phyloP scores from a whole-genome alignment of 805 yeast genomes.

The Nakazawaea ernobii region DNA sequence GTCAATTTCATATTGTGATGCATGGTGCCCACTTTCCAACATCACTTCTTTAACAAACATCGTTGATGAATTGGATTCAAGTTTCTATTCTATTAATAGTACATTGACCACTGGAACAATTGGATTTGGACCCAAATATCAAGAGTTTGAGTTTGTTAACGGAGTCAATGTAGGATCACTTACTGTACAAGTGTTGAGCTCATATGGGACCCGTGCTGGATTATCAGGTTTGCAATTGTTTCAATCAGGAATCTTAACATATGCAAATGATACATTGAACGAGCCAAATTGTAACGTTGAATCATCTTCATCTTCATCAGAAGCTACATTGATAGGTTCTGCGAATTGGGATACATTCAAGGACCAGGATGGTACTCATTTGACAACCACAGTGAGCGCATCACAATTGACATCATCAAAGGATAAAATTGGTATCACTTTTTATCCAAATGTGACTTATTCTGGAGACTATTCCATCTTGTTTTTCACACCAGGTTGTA shows the following conservation, averaged over 20 bases:
- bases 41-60: constrained; percentile 27
- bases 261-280: constrained; percentile 72
- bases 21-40: constrained; percentile 74
- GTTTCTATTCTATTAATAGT: constrained; percentile 12
- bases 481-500: constrained; percentile 86
- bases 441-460: constrained; percentile 62
- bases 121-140: constrained; percentile 45
- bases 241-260: constrained; percentile 53
- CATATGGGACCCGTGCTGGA: constrained; percentile 66
- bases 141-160: constrained; percentile 80
- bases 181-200: constrained; percentile 56
- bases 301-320: constrained; percentile 10
- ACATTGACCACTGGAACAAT: constrained; percentile 12
- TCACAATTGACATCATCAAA: constrained; percentile 10
- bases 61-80: constrained; percentile 18
- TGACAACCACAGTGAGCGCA: constrained; percentile 20
- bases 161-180: constrained; percentile 53
- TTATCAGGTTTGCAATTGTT: constrained; percentile 69
- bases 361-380: constrained; percentile 14
- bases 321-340: constrained; percentile 12
- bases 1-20: constrained; percentile 64
- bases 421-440: constrained; percentile 35
- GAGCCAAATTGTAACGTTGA: constrained; percentile 48
- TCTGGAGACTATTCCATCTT: constrained; percentile 72
- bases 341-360: constrained; percentile 18